Base-by-base conservation (phyloP, 1,284 basidiomycete genomes). In the Cutaneotrichosporon cutaneum region DNA sequence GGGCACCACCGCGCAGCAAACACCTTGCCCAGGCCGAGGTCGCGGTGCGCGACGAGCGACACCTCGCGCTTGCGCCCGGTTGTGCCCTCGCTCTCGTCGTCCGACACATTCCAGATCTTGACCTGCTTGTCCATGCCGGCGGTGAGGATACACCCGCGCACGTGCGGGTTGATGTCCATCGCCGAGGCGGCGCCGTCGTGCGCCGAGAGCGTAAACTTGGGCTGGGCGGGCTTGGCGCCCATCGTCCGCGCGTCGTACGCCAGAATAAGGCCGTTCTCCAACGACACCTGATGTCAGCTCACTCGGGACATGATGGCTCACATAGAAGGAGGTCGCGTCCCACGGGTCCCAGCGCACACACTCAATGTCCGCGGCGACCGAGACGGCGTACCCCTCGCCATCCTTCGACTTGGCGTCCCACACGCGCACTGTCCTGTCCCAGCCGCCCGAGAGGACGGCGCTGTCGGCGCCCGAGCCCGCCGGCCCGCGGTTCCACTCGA, bases 1-100 rank as follows among this genome's bases (percentile, higher is more conserved):
- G 96, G 95, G 24, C 91, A 94, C 83, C 91, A 98, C 3, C 85
- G 83, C 0, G 89, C 84, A 1, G 93, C 89, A 80, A 99, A 99
- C 21, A 99, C 89, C 82, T 96, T 96, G 77, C 95, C 95, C 55
- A 97, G 87, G 48, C 92, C 94, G n/a, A 99, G 83, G 78, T 99
- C 94, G 64, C 94, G 82, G 13, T 88, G 89, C 0, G 89, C 89
- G 6, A 94, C 93, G 68, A 99, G 83, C 76, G 88, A 93, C 73
- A 98, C 91, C 61, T 87, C 86, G 55, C 87, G 83, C 80, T 89
- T 89, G 36, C 74, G 64, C 30, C 75, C 53, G 70, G 67, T 55
- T 16, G 45, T 85, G 18, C 82, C 82, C 27, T 84, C 84, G 14
- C 83, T 83, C 65, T 88, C 85, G 54, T 88, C 87, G 60, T 81